Base-by-base conservation (phyloP, 1,284 basidiomycete species). In the Ustilago trichophora region DNA sequence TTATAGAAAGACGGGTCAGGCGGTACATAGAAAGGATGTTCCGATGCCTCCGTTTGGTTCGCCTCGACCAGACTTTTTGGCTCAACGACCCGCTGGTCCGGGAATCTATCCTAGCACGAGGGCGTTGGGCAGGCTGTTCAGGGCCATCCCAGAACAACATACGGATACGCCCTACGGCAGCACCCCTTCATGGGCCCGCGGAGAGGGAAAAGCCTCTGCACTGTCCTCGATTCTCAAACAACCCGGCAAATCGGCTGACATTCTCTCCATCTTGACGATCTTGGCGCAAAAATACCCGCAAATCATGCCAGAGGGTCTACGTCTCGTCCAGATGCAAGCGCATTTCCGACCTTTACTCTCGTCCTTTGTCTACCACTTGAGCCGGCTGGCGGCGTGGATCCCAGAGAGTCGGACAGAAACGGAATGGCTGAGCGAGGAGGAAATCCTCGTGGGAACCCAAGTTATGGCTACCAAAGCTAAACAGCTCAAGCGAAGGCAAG, bases 1-100 rank as follows among this genome's bases (percentile, higher is more conserved):
- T 74, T 59, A 69, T 36, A 35, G 62, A 35, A 69, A 74, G 53
- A 74, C 62, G 4, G 72, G 72, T 3, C 62, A 65, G 33, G 55
- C 62, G 16, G 55, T 65, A 29, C 54, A 47, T 33, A 34, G 55
- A 6, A 53, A 40, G n/a, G 62, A 65, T 16, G 33, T 65, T 26
- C 62, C 62, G 11, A 53, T 52, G 49, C 49, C 53, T 11, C 40
- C 62, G 4, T 41, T 43, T 31, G 33, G 29, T 12, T 19, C 43
- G 18, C 13, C 31, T 3, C 25, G 55, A 18, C 62, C 62, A 7
- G 62, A 65, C 16, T 65, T 49, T 10, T 22, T 58, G 11, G 62
- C 51, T 3, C 62, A 65, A 24, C 27, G 49, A 11, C 49, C 50
- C 4, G 44, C 38, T 6, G 55, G 45, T 2, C 55, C 41, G 7